Evolutionary conservation across 164 flowering plant genomes (phyloP).

Genomic region (Stephania yunnanensis): DNA sequence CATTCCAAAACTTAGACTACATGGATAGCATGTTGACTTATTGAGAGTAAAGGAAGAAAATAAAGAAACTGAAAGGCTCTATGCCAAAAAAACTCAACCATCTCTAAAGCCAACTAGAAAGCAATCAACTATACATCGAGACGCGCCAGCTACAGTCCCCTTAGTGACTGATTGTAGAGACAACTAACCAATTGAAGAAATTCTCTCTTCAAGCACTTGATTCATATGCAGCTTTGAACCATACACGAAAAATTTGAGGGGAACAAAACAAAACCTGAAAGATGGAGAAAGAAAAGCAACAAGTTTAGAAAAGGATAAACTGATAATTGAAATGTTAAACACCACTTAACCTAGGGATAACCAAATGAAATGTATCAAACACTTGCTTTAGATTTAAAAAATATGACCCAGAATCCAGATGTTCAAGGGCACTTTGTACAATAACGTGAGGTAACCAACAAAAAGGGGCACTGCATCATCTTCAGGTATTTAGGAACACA

Average conservation of each 20-base stretch:
- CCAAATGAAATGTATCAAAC: not conserved
- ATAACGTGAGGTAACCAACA: not conserved
- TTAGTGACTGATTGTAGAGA: not conserved
- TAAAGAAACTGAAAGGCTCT: too few relatives aligned
- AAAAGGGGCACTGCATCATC: not conserved
- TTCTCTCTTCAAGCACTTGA: constrained; percentile 36
- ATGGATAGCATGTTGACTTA: too few relatives aligned
- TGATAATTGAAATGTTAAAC: not conserved
- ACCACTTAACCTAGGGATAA: not conserved
- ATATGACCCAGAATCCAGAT: not conserved
- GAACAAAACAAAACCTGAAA: constrained; percentile 68
- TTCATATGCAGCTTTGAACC: constrained; percentile 25
- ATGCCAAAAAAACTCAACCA: too few relatives aligned
- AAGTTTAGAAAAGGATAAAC: not conserved
- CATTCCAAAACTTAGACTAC: too few relatives aligned
- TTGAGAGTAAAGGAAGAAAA: too few relatives aligned
- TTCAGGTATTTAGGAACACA: not conserved
- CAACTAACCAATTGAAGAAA: constrained; percentile 62
- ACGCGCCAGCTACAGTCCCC: not conserved
- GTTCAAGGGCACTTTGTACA: not conserved
- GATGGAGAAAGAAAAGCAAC: not conserved
- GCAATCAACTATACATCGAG: not conserved
- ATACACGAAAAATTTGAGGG: constrained; percentile 38
- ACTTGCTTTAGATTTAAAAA: not conserved
- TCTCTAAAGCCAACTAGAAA: not conserved